phyloP scores from a whole-genome alignment of 495 filamentous ascomycete species.

The Alectoria sarmentosa region DNA sequence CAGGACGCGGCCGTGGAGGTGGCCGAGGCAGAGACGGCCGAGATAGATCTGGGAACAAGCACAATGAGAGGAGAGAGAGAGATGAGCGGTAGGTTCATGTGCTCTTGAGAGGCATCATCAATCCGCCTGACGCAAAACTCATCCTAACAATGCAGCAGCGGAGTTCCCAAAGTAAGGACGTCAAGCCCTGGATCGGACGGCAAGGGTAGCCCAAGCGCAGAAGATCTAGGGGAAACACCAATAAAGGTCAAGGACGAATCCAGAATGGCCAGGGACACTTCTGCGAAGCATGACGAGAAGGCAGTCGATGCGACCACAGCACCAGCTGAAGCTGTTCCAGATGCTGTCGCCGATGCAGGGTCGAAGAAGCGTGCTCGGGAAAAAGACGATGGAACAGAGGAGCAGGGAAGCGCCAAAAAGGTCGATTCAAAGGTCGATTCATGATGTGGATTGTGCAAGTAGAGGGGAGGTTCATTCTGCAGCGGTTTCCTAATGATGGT shows the following conservation, averaged over 20 bases:
- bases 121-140: not conserved
- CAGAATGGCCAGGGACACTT: conserved; percentile 4
- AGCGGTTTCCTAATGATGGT: not conserved
- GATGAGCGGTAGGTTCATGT: conserved; percentile 38
- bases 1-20: conserved; percentile 34
- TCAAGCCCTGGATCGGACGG: conserved; percentile 23
- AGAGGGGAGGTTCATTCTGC: not conserved
- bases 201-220: not conserved
- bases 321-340: not conserved
- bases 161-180: conserved; percentile 43
- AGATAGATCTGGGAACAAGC: conserved; percentile 24
- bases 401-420: conserved; percentile 42
- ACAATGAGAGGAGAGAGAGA: conserved; percentile 30
- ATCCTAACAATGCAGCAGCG: conserved; percentile 28
- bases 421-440: conserved; percentile 30
- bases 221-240: not conserved
- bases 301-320: not conserved
- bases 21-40: conserved; percentile 33
- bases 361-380: conserved; percentile 46
- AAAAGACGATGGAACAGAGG: conserved; percentile 26
- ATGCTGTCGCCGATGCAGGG: conserved; percentile 12
- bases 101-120: not conserved
- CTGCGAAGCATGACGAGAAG: conserved; percentile 5
- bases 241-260: conserved; percentile 18
- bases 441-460: not conserved